Evolutionary conservation across 768 basidiomycete species (phyloP).

Genomic region (Boletus barrowsii): DNA sequence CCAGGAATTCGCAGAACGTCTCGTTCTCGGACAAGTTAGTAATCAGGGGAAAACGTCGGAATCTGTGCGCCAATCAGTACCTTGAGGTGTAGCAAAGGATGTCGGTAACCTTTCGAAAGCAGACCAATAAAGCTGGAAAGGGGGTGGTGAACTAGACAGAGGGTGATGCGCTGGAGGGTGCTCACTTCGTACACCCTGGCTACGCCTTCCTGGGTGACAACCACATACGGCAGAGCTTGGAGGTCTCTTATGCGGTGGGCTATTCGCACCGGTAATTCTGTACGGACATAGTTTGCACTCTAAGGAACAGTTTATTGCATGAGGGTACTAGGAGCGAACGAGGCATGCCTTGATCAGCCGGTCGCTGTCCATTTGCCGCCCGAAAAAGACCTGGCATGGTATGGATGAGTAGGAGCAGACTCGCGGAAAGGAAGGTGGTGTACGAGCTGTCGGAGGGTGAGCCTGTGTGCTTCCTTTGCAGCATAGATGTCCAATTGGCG

Average conservation of each 20-base stretch:
- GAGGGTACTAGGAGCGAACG: background rate
- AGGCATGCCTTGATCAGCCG: constrained; percentile 65
- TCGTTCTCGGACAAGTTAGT: constrained; percentile 72
- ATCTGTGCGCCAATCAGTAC: constrained; percentile 39
- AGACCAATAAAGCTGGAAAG: constrained; percentile 71
- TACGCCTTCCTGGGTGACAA: constrained; percentile 82
- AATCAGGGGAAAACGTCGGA: constrained; percentile 72
- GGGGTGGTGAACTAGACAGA: constrained; percentile 1
- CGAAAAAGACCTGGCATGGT: constrained; percentile 68
- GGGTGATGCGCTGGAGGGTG: constrained; percentile 2
- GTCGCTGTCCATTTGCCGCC: constrained; percentile 77
- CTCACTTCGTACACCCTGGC: constrained; percentile 81
- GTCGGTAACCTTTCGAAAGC: constrained; percentile 74
- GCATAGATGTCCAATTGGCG: constrained; percentile 80
- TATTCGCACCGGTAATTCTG: constrained; percentile 83
- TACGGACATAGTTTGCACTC: constrained; percentile 90
- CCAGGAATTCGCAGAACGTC: constrained; percentile 71
- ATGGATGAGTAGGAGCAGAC: background rate
- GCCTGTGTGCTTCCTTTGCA: constrained; percentile 61
- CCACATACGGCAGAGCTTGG: constrained; percentile 81
- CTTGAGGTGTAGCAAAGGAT: background rate
- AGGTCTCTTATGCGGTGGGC: constrained; percentile 85
- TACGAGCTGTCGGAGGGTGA: constrained; percentile 81
- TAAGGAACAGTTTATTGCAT: constrained; percentile 25
- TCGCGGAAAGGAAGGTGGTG: constrained; percentile 11